Evolutionary conservation across 192 early-diverging fungal species (phyloP).

Genomic region (Cetraspora pellucida): DNA sequence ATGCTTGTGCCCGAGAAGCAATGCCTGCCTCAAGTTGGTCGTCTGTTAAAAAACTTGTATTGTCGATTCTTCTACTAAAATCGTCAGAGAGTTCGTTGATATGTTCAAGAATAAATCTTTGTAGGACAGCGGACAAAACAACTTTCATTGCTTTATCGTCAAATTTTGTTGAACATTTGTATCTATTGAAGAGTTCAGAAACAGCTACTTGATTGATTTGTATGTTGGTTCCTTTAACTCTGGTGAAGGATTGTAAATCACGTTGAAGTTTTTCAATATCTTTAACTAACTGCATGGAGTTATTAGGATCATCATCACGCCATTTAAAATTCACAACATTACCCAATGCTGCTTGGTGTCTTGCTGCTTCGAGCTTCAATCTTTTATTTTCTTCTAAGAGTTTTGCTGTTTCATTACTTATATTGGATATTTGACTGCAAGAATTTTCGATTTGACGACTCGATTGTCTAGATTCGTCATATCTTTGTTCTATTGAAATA

Average conservation of each 20-base stretch:
- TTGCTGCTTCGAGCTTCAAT: neutral
- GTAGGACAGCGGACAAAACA: neutral
- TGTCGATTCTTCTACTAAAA: neutral
- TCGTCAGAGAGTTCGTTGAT: neutral
- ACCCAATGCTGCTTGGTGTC: constrained; percentile 17
- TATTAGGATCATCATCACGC: constrained; percentile 22
- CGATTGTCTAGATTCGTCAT: too few species aligned
- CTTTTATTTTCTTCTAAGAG: neutral
- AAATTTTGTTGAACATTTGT: constrained; percentile 23
- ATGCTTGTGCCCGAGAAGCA: neutral
- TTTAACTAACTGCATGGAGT: neutral
- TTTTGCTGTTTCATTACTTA: neutral
- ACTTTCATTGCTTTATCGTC: neutral
- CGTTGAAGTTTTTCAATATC: constrained; percentile 20
- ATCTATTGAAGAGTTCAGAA: neutral
- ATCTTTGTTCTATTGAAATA: too few species aligned
- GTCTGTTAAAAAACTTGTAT: neutral
- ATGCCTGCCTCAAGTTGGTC: constrained; percentile 4
- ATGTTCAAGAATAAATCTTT: neutral
- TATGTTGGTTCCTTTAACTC: neutral
- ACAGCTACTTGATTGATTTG: neutral
- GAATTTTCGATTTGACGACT: too few species aligned
- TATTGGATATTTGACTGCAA: neutral
- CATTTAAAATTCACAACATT: neutral
- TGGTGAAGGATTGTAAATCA: constrained; percentile 1